Evolutionary conservation across 1,139 yeast species (phyloP), one percentile per base, ranked within the genome.

Genomic region (Magnusiomyces paraingens): DNA sequence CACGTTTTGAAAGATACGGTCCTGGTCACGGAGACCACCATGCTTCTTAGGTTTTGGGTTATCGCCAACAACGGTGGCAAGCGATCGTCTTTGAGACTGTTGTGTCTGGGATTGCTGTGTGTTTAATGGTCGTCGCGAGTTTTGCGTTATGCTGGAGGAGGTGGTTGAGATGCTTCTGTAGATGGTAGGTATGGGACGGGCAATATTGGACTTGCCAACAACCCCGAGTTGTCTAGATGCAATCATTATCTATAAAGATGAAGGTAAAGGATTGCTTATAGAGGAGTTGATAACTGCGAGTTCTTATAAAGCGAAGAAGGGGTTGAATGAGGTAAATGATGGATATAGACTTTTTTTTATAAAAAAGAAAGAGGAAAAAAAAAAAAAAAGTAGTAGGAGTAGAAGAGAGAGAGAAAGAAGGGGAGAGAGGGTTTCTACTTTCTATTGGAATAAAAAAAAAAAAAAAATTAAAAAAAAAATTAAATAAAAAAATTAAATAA

Each of bases 1-100:
- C 47, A 87, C 76, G 70, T 87, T 87, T 72, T 87, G 95, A 71
- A 87, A 87, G 62, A 87, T 86, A 64, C 95, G 83, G 72, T 87
- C 95, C 68, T 81, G 83, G 72, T 87, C 95, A 64, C 78, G 78
- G 60, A 87, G 78, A 12, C 90, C 91, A 36, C 95, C 95, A 64
- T 85, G 83, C 64, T 85, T 73, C 64, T 83, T 79, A 18, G 66
- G 61, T 5, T 32, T 26, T 6, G 49, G n/a, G 18, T 61, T 54
- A 48, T 67, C 70, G 2, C 68, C 61, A 20, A 62, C 69, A 21
- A 18, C 43, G 1, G 73, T 67, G 22, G 73, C 73, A 42, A 61
- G 47, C 41, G 43, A 52, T 35, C 56, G 49, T 18, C 41, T 49
- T 36, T 32, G 44, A 36, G n/a, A 36, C n/a, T 39, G 40, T 50